Evolutionary conservation across 2,329 filamentous ascomycete species (phyloP).

Genomic region (Sarocladium strictum): DNA sequence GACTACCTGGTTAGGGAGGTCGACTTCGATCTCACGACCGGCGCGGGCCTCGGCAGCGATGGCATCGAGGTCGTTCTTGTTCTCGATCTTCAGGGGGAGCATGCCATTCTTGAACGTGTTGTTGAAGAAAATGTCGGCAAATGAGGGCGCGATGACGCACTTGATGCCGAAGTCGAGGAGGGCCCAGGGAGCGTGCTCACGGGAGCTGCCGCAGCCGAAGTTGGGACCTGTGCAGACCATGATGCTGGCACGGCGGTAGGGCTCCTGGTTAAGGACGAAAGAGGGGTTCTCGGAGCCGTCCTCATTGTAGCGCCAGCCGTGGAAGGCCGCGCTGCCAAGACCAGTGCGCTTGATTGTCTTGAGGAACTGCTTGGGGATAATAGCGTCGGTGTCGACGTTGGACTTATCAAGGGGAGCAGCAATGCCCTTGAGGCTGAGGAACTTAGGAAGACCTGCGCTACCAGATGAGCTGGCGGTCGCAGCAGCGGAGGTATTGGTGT

Average conservation of each 20-base stretch:
- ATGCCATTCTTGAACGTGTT: constrained; percentile 99
- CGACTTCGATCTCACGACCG: constrained; percentile 80
- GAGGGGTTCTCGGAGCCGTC: constrained; percentile 64
- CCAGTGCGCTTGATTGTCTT: constrained; percentile 99
- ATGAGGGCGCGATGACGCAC: constrained; percentile 82
- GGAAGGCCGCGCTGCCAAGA: constrained; percentile 81
- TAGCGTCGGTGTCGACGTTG: constrained; percentile 98
- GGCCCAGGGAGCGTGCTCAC: constrained; percentile 96
- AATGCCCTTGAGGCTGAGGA: constrained; percentile 76
- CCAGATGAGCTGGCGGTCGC: constrained; percentile 23
- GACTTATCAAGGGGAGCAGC: constrained; percentile 80
- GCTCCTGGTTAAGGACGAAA: constrained; percentile 87
- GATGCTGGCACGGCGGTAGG: constrained; percentile 79
- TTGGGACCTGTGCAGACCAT: constrained; percentile 87
- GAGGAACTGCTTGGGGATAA: constrained; percentile 98
- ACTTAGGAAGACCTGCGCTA: constrained; percentile 68
- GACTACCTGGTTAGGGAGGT: constrained; percentile 79
- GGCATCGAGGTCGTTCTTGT: constrained; percentile 58
- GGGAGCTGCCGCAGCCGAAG: constrained; percentile 88
- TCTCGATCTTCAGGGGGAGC: constrained; percentile 74
- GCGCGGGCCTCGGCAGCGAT: constrained; percentile 73
- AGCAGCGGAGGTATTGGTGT: constrained; percentile 55
- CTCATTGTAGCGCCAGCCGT: constrained; percentile 74
- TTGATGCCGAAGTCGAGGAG: constrained; percentile 94
- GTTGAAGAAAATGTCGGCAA: constrained; percentile 84